Evolutionary conservation across 192 early-diverging fungal genomes (phyloP).

Genomic region (Coemansia nantahalensis): DNA sequence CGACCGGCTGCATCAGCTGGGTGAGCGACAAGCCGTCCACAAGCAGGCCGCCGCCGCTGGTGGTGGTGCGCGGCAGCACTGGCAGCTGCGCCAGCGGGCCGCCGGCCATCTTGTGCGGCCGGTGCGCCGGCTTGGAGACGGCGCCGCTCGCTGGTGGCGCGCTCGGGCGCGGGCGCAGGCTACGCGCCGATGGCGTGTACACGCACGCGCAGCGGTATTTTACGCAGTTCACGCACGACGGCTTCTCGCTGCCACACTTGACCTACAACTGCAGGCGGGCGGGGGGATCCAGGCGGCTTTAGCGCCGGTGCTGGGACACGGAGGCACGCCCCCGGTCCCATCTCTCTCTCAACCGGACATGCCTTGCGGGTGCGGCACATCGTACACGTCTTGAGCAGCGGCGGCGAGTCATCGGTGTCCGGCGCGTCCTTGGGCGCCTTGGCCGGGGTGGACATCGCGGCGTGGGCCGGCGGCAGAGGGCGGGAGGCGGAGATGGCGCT

Average conservation of each 20-base stretch:
- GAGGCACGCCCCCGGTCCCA: conserved; percentile 1
- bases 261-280: no score
- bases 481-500: no score
- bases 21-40: no score
- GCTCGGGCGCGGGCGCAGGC: conserved; percentile 17
- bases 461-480: background rate
- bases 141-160: background rate
- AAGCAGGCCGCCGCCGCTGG: no score
- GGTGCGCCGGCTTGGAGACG: conserved; percentile 12
- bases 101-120: background rate
- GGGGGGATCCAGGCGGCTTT: no score
- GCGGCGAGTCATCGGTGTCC: conserved; percentile 15
- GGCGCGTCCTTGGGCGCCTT: conserved; percentile 10
- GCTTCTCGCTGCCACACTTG: conserved; percentile 51
- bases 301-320: conserved; percentile 3
- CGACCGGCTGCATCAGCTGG: no score
- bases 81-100: no score
- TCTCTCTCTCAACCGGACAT: conserved; percentile 5
- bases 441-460: conserved; percentile 22
- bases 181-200: conserved; percentile 40
- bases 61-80: no score
- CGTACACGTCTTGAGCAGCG: conserved; percentile 50
- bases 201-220: conserved; percentile 40
- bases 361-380: conserved; percentile 49
- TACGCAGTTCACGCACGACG: conserved; percentile 41